Conservation (phyloP, 2,329 filamentous ascomycete species). For the Malbranchea zuffiana region DNA sequence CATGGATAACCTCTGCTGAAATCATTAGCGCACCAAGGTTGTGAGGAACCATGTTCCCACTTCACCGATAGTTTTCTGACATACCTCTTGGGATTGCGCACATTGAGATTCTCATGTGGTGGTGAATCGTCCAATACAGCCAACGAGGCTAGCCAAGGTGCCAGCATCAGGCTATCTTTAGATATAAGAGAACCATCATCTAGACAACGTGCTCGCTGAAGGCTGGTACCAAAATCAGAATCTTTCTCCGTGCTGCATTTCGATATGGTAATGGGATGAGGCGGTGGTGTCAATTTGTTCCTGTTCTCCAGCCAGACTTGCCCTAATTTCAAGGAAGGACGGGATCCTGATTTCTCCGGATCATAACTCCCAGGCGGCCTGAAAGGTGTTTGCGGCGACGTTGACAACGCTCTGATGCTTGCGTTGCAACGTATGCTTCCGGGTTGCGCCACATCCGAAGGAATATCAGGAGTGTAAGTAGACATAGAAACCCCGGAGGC, state of each 20-base stretch:
- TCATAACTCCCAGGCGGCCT: not conserved
- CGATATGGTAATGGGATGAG: constrained; percentile 18
- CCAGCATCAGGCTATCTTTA: constrained; percentile 10
- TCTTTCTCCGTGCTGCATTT: constrained; percentile 24
- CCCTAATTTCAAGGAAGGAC: constrained; percentile 2
- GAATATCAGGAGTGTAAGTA: too few relatives aligned
- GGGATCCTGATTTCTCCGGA: not conserved
- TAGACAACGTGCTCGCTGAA: constrained; percentile 19
- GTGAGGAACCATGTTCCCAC: too few relatives aligned
- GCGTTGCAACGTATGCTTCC: too few relatives aligned
- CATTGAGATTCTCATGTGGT: too few relatives aligned
- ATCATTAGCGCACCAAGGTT: too few relatives aligned
- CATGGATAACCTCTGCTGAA: too few relatives aligned
- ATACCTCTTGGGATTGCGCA: too few relatives aligned
- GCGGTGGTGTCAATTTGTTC: too few relatives aligned
- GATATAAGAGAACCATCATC: constrained; percentile 9
- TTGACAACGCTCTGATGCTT: not conserved
- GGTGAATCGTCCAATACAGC: too few relatives aligned
- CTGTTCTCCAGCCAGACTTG: constrained; percentile 10
- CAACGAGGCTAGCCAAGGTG: constrained; percentile 11
- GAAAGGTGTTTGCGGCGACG: constrained; percentile 1
- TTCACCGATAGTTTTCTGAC: too few relatives aligned
- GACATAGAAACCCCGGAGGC: too few relatives aligned
- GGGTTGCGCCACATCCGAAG: too few relatives aligned
- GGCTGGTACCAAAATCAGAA: constrained; percentile 20